These are phyloP conservation scores for Spathaspora passalidarum DNA, from an alignment of 805 yeast genomes.

Conservation along the genomic window DNA sequence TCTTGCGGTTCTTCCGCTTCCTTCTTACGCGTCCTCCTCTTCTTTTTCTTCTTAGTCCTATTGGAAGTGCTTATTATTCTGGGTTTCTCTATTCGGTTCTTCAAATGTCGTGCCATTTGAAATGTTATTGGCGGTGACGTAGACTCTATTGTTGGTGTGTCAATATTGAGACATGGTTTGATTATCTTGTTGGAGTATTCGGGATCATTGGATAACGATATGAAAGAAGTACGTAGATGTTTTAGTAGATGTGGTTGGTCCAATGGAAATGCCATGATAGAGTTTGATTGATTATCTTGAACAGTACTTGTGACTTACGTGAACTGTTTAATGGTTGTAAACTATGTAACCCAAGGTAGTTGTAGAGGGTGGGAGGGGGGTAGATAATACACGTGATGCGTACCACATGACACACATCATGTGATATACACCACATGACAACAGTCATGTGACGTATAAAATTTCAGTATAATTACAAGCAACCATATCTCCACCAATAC, in stretches of 20 bases:
- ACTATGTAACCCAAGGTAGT: no score
- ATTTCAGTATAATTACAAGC: neutral
- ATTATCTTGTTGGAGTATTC: constrained; percentile 20
- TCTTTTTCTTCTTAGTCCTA: neutral
- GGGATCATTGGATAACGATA: constrained; percentile 21
- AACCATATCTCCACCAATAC: no score
- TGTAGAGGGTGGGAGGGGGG: no score
- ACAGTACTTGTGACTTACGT: no score
- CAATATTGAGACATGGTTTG: constrained; percentile 12
- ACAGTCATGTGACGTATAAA: neutral
- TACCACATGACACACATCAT: neutral
- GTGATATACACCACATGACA: neutral
- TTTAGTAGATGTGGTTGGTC: constrained; percentile 28
- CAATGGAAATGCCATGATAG: constrained; percentile 39
- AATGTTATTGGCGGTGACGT: constrained; percentile 33
- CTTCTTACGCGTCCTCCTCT: neutral
- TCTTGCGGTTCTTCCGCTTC: neutral
- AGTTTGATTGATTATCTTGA: no score
- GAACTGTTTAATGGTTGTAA: no score
- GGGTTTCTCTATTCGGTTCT: constrained; percentile 12
- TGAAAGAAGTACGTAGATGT: constrained; percentile 25
- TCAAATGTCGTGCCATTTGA: constrained; percentile 20
- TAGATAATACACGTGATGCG: neutral
- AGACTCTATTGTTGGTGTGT: constrained; percentile 5
- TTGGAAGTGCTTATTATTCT: neutral